Evolutionary conservation across 116 monocot species (phyloP), one percentile per base, ranked within the genome.

Genomic region (Iris pallida): DNA sequence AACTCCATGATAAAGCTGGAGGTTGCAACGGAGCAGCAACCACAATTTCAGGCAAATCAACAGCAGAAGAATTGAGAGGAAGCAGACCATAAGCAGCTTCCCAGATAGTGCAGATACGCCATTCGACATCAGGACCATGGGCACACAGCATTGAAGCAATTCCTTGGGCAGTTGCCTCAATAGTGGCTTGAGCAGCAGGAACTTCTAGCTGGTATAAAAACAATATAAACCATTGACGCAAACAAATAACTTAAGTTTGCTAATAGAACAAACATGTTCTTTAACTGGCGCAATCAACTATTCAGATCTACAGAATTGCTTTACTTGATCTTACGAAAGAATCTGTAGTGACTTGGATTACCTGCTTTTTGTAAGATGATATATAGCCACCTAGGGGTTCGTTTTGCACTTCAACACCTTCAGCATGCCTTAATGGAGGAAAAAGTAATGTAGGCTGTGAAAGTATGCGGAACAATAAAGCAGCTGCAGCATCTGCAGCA

Each of bases 11-110:
- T 52, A 97, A 74, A 66, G 85, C 77, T 75, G 78, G 95, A 69
- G 95, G 88, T 67, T 95, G 95, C 64, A 95, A 65, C 45, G 95
- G 95, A 20, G 95, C 70, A 17, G 95, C 89, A 53, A 96, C 91
- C 16, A 96, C 81, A 65, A 91, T 91, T 73, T 96, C 95, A 53
- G 95, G 95, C 42, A 96, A 82, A 80, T 96, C 91, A 71, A 96
- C 79, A 66, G 85, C 84, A 63, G 89, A 91, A 18, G 95, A 89
- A 83, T 82, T 91, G 19, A 96, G 63, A 54, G 95, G 91, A 70
- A 96, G 86, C 44, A 96, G 80, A 8, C 95, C 95, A 82, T 96
- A 96, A 18, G 95, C 89, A 69, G 95, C 95, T 81, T 96, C 95
- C 95, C 91, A 96, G 17, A 96, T 96, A 44, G 95, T 86, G 57